A percentile compares a stretch with the other conserved stretches of the same genome.
These are phyloP conservation scores for Scalesia atractyloides DNA, from an alignment of 129 eudicot genomes.

Conservation along the genomic window DNA sequence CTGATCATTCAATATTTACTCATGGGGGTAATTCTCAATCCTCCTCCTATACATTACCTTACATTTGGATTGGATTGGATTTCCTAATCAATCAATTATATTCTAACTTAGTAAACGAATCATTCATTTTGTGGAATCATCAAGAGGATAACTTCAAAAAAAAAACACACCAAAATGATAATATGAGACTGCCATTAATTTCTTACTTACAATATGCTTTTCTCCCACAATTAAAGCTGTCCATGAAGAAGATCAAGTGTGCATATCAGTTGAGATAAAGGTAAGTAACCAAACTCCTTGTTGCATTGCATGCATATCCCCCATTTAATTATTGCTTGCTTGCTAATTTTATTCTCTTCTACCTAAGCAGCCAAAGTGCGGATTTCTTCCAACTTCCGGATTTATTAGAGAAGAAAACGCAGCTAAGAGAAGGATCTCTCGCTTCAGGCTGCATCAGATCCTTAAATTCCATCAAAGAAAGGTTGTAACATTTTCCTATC, in stretches of 20 bases:
- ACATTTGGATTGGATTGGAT: too few relatives aligned
- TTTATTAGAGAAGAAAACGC: constrained; percentile 62
- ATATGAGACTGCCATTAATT: too few relatives aligned
- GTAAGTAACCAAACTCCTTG: constrained; percentile 43
- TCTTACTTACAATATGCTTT: constrained; percentile 1
- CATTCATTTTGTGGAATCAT: too few relatives aligned
- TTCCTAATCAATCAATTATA: too few relatives aligned
- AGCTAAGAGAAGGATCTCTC: constrained; percentile 64
- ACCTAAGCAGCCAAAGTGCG: constrained; percentile 80
- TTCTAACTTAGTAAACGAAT: too few relatives aligned
- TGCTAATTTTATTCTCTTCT: constrained; percentile 9
- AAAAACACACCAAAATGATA: background rate
- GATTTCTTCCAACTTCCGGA: constrained; percentile 79
- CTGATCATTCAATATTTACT: constrained; percentile 85
- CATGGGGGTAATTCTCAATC: constrained; percentile 39
- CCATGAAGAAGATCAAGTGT: constrained; percentile 40
- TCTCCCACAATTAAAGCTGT: constrained; percentile 38
- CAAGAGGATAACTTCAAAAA: too few relatives aligned
- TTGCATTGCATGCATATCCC: background rate
- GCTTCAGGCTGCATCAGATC: constrained; percentile 86
- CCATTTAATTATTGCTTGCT: background rate
- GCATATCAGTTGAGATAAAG: constrained; percentile 89
- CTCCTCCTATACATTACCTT: background rate
- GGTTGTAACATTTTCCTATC: constrained; percentile 42
- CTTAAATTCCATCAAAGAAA: constrained; percentile 65